phyloP scores from a whole-genome alignment of 208 protist genomes.

The Trypanosoma scelopori region DNA sequence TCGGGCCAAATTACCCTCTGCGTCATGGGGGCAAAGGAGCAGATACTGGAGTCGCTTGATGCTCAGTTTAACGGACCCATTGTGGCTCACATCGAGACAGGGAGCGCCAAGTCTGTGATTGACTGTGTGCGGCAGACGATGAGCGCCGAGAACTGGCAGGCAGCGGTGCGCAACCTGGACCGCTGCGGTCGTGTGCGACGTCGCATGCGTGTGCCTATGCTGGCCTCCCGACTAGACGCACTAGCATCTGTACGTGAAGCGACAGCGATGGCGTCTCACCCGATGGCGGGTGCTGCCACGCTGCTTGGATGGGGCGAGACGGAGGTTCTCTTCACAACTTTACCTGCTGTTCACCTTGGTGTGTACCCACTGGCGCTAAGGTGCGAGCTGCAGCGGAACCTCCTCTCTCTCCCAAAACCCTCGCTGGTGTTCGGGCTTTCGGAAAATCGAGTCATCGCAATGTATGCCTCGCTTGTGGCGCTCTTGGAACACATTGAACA shows the following conservation, averaged over 20 bases:
- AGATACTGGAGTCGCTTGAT: slow-evolving; percentile 12
- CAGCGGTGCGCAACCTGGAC: slow-evolving; percentile 59
- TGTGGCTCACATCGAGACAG: slow-evolving; percentile 47
- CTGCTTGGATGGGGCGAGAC: slow-evolving; percentile 63
- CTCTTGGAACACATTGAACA: slow-evolving; percentile 63
- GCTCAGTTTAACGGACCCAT: slow-evolving; percentile 48
- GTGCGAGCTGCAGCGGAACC: slow-evolving; percentile 55
- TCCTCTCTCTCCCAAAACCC: slow-evolving; percentile 46
- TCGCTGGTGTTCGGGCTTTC: slow-evolving; percentile 64
- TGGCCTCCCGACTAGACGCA: slow-evolving; percentile 69
- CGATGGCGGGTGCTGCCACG: slow-evolving; percentile 28
- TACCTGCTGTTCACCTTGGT: slow-evolving; percentile 24
- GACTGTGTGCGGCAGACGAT: slow-evolving; percentile 35
- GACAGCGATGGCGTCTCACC: slow-evolving; percentile 20
- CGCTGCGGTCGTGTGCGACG: slow-evolving; percentile 63
- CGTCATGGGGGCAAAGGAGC: slow-evolving; percentile 24
- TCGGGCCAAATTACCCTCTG: slow-evolving; percentile 42
- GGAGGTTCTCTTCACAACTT: slow-evolving; percentile 45
- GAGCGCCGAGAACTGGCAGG: slow-evolving; percentile 42
- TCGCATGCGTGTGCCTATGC: slow-evolving; percentile 79
- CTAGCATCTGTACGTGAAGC: slow-evolving; percentile 69
- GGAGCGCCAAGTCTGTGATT: slow-evolving; percentile 46
- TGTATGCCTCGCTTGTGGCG: slow-evolving; percentile 72
- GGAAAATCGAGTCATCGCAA: slow-evolving; percentile 61
- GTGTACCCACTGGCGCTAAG: slow-evolving; percentile 30